Evolutionary conservation across 805 yeast genomes (phyloP).

Genomic region (Candida cerambycidarum): DNA sequence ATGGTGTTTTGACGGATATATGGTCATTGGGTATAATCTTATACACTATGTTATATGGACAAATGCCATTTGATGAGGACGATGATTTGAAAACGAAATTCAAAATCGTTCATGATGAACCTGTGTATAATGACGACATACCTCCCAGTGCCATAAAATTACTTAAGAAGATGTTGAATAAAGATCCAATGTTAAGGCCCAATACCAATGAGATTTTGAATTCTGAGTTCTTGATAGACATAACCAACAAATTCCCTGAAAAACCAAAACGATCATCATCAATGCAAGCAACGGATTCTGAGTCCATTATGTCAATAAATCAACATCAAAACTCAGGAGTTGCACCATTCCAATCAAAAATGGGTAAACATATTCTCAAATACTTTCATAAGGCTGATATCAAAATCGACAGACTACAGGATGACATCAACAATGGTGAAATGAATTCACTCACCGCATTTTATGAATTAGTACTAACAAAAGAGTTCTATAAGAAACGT

Average conservation of each 20-base stretch:
- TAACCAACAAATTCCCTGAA: constrained; percentile 27
- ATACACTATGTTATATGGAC: constrained; percentile 80
- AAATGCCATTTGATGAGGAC: constrained; percentile 90
- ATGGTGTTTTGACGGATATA: constrained; percentile 78
- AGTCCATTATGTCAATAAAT: constrained; percentile 38
- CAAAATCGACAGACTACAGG: constrained; percentile 58
- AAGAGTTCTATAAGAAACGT: constrained; percentile 41
- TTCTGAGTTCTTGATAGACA: constrained; percentile 34
- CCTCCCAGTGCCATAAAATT: constrained; percentile 53
- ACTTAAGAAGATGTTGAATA: constrained; percentile 54
- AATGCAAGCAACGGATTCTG: constrained; percentile 26
- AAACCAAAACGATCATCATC: constrained; percentile 17
- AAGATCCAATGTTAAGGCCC: constrained; percentile 68
- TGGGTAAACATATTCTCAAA: constrained; percentile 63
- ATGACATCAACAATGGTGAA: constrained; percentile 55
- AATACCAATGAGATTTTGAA: constrained; percentile 36
- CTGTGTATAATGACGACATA: constrained; percentile 47
- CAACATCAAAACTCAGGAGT: constrained; percentile 33
- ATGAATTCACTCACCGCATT: constrained; percentile 74
- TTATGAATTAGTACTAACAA: constrained; percentile 67
- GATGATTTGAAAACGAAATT: constrained; percentile 61
- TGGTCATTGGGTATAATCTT: constrained; percentile 93
- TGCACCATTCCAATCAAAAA: constrained; percentile 52
- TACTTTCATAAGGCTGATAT: constrained; percentile 60
- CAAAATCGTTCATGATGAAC: constrained; percentile 65